Conservation (phyloP, 2,329 filamentous ascomycete genomes). For the Xylariaceae sp. region DNA sequence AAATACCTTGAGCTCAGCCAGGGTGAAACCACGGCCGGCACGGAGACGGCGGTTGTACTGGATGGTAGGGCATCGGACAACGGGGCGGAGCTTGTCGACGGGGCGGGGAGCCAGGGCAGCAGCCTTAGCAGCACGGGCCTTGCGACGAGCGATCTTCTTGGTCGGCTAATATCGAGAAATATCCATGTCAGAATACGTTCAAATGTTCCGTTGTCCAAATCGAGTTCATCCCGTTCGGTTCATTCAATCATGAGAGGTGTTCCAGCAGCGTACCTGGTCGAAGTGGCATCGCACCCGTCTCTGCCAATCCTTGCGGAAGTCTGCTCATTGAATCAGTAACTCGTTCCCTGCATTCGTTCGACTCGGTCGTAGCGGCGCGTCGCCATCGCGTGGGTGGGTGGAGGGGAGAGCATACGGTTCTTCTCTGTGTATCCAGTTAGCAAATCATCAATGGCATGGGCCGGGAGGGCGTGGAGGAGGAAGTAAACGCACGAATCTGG, state of each 20-base stretch:
- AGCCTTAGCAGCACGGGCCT: conserved; percentile 90
- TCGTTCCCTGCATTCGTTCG: conserved; percentile 13
- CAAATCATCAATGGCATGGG: not conserved
- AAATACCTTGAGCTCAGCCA: conserved; percentile 93
- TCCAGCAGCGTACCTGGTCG: conserved; percentile 72
- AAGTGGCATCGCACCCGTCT: conserved; percentile 98
- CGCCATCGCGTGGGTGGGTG: conserved; percentile 14
- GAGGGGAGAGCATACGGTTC: conserved; percentile 64
- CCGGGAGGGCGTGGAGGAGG: not conserved
- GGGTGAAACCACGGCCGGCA: conserved; percentile 94
- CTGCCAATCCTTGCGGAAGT: conserved; percentile 99
- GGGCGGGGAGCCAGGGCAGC: conserved; percentile 92
- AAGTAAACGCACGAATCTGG: conserved; percentile 57
- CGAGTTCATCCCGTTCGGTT: conserved; percentile 22
- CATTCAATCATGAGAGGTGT: conserved; percentile 20
- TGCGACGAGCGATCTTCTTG: conserved; percentile 88
- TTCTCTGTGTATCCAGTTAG: conserved; percentile 44
- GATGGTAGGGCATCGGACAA: conserved; percentile 96
- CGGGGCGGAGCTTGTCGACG: conserved; percentile 91
- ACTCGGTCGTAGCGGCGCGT: not conserved
- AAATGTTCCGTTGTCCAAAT: not conserved
- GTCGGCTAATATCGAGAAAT: conserved; percentile 61
- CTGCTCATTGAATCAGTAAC: conserved; percentile 46
- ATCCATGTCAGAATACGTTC: conserved; percentile 20
- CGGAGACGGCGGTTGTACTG: conserved; percentile 99